A percentile compares a stretch with the other conserved stretches of the same genome.
phyloP scores from a whole-genome alignment of 208 protist genomes.

The Crithidia brevicula region DNA sequence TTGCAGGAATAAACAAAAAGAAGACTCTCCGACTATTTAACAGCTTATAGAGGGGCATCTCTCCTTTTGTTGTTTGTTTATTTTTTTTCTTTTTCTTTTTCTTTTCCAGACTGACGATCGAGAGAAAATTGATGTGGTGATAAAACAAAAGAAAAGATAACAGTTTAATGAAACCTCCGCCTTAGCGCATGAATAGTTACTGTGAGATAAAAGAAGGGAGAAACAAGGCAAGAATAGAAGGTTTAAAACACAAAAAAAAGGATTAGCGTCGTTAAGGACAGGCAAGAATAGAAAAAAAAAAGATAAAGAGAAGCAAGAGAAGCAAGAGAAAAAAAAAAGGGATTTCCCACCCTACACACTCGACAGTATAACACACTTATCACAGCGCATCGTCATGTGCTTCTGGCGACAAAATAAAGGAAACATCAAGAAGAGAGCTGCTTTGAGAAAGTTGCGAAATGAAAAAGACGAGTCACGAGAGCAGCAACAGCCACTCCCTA shows the following conservation, averaged over 20 bases:
- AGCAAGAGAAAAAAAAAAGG: not conserved
- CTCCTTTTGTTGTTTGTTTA: not conserved
- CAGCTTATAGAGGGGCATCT: too few relatives aligned
- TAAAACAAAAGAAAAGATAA: too few relatives aligned
- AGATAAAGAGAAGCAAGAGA: not conserved
- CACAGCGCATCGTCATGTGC: too few relatives aligned
- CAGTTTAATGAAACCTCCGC: too few relatives aligned
- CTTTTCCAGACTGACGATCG: not conserved
- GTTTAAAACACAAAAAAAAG: not conserved
- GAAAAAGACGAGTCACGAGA: too few relatives aligned
- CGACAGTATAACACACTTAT: too few relatives aligned
- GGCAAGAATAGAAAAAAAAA: not conserved
- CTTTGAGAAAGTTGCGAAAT: not conserved
- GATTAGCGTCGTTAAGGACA: not conserved
- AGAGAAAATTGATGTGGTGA: too few relatives aligned
- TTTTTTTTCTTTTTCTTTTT: not conserved
- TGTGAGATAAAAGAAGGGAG: not conserved
- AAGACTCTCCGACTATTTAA: too few relatives aligned
- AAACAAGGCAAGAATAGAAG: not conserved
- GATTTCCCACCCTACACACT: too few relatives aligned
- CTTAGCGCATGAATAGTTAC: too few relatives aligned
- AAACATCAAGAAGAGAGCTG: not conserved
- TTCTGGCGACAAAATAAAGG: not conserved
- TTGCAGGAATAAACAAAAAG: too few relatives aligned
- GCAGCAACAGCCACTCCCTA: not conserved